Evolutionary conservation across 2,329 filamentous ascomycete genomes (phyloP).

Genomic region (Neonectria neomacrospora): DNA sequence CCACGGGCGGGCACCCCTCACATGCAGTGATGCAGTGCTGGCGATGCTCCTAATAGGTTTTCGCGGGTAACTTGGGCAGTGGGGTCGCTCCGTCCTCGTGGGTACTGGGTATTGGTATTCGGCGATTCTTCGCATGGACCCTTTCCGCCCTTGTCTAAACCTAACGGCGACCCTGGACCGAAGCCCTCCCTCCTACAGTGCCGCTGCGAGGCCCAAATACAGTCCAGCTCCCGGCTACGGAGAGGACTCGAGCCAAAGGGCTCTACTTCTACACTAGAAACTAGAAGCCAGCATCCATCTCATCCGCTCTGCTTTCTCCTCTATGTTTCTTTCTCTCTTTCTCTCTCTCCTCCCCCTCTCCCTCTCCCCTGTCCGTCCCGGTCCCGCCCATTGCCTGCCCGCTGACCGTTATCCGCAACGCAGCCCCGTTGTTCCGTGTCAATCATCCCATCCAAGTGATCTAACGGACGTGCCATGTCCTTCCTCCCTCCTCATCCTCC

Average conservation of each 20-base stretch:
- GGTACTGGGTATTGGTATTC: not conserved
- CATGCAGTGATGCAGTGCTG: not conserved
- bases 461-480: not conserved
- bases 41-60: not conserved
- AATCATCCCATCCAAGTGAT: not conserved
- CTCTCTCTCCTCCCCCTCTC: no score
- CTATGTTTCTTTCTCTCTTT: no score
- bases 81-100: not conserved
- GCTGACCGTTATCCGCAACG: not conserved
- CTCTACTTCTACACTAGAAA: not conserved
- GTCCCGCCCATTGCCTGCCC: not conserved
- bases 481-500: not conserved
- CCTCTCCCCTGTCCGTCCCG: not conserved
- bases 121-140: not conserved
- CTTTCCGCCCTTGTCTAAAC: conserved; percentile 5
- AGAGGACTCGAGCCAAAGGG: not conserved
- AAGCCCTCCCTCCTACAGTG: not conserved
- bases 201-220: not conserved
- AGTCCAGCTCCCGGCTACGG: not conserved
- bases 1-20: no score
- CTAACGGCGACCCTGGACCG: not conserved
- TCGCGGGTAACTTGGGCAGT: not conserved
- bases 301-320: no score
- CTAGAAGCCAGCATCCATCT: not conserved
- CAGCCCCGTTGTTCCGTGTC: not conserved